Conservation (phyloP, 768 basidiomycete genomes). For the Leucosporidium yakuticum region DNA sequence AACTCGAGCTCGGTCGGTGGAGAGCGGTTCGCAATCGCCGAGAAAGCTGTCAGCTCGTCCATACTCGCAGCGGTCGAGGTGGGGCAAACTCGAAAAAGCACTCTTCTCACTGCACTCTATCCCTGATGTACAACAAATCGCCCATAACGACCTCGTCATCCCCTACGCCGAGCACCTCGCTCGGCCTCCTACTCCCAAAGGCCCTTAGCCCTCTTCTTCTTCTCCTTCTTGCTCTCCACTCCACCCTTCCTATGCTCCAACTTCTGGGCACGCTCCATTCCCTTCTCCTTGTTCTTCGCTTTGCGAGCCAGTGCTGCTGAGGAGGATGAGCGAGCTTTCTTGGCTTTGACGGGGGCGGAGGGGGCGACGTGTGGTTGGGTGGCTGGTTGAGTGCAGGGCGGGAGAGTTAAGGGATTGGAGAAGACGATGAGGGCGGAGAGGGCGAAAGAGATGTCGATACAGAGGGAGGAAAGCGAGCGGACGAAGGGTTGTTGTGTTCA, state of each 20-base stretch:
- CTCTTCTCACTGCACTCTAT: too few relatives aligned
- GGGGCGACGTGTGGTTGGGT: conserved; percentile 1
- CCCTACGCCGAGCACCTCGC: background rate
- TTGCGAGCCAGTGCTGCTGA: background rate
- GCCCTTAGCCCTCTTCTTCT: background rate
- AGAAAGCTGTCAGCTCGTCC: too few relatives aligned
- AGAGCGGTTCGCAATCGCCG: too few relatives aligned
- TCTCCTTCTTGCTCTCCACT: background rate
- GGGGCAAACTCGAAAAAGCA: too few relatives aligned
- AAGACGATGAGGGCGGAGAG: background rate
- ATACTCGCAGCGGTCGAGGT: too few relatives aligned
- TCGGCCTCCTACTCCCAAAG: background rate
- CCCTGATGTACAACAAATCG: too few relatives aligned
- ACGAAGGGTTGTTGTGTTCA: too few relatives aligned
- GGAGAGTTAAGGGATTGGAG: background rate
- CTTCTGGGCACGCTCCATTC: background rate
- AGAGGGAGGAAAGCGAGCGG: too few relatives aligned
- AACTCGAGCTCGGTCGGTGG: too few relatives aligned
- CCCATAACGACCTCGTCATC: background rate
- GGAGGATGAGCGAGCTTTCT: background rate
- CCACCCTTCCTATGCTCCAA: background rate
- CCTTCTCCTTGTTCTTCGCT: background rate
- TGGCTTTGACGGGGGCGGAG: background rate
- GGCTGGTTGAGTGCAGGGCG: background rate
- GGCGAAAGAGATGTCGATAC: too few relatives aligned